Conservation (phyloP, 2,329 filamentous ascomycete genomes). For the Zalaria obscura region DNA sequence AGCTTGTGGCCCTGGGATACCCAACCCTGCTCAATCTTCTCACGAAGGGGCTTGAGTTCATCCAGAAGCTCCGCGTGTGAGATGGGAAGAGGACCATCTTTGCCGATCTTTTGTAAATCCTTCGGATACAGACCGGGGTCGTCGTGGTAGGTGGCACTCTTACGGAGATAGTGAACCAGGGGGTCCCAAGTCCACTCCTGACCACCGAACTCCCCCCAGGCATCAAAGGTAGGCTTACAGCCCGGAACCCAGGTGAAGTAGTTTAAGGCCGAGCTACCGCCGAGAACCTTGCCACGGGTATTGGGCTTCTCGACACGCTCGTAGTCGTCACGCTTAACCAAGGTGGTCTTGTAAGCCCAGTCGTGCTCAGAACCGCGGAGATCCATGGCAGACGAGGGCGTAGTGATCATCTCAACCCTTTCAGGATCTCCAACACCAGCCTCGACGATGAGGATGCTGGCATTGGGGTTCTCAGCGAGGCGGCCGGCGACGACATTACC, state of each 20-base stretch:
- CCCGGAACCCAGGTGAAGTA: constrained; percentile 52
- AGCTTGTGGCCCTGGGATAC: not conserved
- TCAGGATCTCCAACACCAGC: constrained; percentile 27
- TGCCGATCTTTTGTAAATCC: constrained; percentile 9
- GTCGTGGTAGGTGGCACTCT: constrained; percentile 42
- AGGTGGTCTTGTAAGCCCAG: constrained; percentile 47
- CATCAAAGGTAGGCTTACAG: constrained; percentile 40
- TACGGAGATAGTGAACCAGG: constrained; percentile 37
- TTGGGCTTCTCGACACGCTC: constrained; percentile 49
- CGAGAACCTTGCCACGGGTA: constrained; percentile 44
- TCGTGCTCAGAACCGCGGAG: constrained; percentile 43
- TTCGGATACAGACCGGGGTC: constrained; percentile 16
- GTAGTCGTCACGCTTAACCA: constrained; percentile 45
- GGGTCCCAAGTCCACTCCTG: constrained; percentile 42
- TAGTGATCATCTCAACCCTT: constrained; percentile 37
- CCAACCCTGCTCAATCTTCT: not conserved
- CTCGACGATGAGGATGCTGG: constrained; percentile 7
- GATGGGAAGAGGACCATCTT: not conserved
- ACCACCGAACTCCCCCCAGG: constrained; percentile 32
- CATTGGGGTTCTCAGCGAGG: constrained; percentile 6
- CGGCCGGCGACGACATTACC: constrained; percentile 7
- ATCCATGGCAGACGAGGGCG: constrained; percentile 38
- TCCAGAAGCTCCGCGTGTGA: not conserved
- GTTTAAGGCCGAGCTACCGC: constrained; percentile 44
- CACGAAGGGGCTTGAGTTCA: not conserved